Evolutionary conservation across 106 monocot species (phyloP), one percentile per base, ranked within the genome.

Genomic region (Dendrobium chrysotoxum): DNA sequence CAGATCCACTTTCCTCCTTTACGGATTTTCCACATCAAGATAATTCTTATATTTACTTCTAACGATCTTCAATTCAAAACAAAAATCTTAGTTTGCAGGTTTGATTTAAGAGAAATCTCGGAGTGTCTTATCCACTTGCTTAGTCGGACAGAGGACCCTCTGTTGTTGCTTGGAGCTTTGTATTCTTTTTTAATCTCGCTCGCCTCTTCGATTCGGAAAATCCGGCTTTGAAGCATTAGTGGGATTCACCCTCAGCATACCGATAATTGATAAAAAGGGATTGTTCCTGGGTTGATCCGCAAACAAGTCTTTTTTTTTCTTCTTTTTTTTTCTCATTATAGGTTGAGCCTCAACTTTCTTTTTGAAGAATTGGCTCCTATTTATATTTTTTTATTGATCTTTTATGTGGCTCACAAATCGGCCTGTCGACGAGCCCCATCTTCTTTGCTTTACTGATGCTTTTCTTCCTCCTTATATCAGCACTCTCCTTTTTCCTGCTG

Each of bases 381-480:
- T 28, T 70, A 15, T 70, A 70, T 74, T 74, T 30, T 28, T 70
- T 30, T 70, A 70, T 74, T 42, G 20, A 74, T 74, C 15, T 41
- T 74, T 40, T 74, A 70, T 70, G 70, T 74, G 40, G 40, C 31
- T 20, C 40, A 70, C 70, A 28, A 74, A 74, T 39, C 74, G 17
- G 20, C 74, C 20, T 3, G 31, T 74, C 40, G 40, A 74, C 71
- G 78, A 53, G 30, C 61, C 44, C 61, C 50, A 20, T 61, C 38
- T 68, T 61, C 57, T 71, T 30, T 18, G 26, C 67, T 53, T 72
- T 38, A 67, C 82, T 85, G 70, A 89, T 89, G 95, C 61, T 61
- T 61, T 54, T 93, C 58, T 85, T 89, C 80, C 83, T 96, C 75
- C 81, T 93, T 75, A 76, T 93, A 79, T 88, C 93, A 23, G 79